These are phyloP conservation scores for Yarrowia osloensis DNA, from an alignment of 805 yeast species.

Conservation along the genomic window DNA sequence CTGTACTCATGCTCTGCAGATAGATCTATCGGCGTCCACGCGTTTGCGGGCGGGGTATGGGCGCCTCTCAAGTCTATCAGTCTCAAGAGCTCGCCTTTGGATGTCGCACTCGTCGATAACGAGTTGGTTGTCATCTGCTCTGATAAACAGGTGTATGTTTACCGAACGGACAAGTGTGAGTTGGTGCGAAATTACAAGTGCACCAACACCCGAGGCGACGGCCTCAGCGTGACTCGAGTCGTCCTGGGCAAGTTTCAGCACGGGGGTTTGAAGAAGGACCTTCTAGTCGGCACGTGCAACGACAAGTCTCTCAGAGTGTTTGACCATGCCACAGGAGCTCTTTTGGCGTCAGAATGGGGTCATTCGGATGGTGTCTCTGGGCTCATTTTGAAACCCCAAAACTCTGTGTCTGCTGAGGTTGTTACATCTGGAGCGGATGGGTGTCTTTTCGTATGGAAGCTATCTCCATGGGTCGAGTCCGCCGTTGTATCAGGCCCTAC, in stretches of 20 bases:
- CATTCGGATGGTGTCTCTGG: conserved; percentile 57
- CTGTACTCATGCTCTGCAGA: conserved; percentile 62
- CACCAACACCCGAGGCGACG: conserved; percentile 10
- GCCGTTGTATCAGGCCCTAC: background rate
- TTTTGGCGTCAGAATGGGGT: conserved; percentile 59
- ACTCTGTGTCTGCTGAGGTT: conserved; percentile 13
- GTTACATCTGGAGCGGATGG: conserved; percentile 39
- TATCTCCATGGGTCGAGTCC: conserved; percentile 4
- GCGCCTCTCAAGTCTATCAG: conserved; percentile 42
- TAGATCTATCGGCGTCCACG: conserved; percentile 59
- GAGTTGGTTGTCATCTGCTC: conserved; percentile 55
- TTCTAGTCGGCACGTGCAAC: conserved; percentile 44
- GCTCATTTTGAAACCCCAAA: conserved; percentile 38
- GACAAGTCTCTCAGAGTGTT: conserved; percentile 62
- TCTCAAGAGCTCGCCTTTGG: conserved; percentile 48
- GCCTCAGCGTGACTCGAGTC: conserved; percentile 16
- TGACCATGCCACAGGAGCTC: conserved; percentile 50
- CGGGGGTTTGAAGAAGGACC: conserved; percentile 31
- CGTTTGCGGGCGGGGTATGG: conserved; percentile 18
- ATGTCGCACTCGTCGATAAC: conserved; percentile 36
- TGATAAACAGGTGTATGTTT: conserved; percentile 53
- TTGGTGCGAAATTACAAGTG: conserved; percentile 45
- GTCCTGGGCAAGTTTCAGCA: conserved; percentile 36
- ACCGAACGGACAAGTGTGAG: conserved; percentile 44
- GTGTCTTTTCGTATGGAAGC: conserved; percentile 37